Evolutionary conservation across 208 protist species (phyloP).

Genomic region (Leptomonas seymouri): DNA sequence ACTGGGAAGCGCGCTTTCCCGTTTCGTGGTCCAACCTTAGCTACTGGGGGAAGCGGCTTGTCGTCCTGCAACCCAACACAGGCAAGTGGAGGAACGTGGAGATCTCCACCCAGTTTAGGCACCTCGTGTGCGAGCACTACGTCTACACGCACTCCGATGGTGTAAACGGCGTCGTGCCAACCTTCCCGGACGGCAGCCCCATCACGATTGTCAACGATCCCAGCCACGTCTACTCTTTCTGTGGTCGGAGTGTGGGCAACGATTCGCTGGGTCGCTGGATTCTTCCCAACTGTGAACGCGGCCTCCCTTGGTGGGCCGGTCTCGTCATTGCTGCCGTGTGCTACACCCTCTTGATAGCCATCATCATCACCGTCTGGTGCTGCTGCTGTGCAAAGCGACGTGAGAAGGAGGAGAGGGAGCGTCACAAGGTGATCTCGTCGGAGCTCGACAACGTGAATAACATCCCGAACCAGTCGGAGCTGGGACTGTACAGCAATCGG

Average conservation of each 20-base stretch:
- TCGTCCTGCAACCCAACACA: slow-evolving; percentile 32
- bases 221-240: slow-evolving; percentile 34
- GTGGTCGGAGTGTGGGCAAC: slow-evolving; percentile 28
- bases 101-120: slow-evolving; percentile 30
- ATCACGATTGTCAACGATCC: slow-evolving; percentile 24
- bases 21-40: slow-evolving; percentile 31
- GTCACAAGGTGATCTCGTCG: slow-evolving; percentile 23
- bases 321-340: slow-evolving; percentile 45
- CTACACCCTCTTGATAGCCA: slow-evolving; percentile 41
- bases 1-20: slow-evolving; percentile 40
- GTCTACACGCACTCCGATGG: slow-evolving; percentile 46
- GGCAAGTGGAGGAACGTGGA: slow-evolving; percentile 58
- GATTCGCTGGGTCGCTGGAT: slow-evolving; percentile 39
- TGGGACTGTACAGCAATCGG: slow-evolving; percentile 41
- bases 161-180: slow-evolving; percentile 37
- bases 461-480: slow-evolving; percentile 55
- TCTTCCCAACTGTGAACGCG: slow-evolving; percentile 32
- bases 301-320: slow-evolving; percentile 56
- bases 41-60: slow-evolving; percentile 46
- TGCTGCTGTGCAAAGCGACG: slow-evolving; percentile 39
- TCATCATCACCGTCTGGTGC: slow-evolving; percentile 57
- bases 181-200: slow-evolving; percentile 45
- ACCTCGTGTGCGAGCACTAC: slow-evolving; percentile 63
- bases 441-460: slow-evolving; percentile 34
- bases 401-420: slow-evolving; percentile 32